Base-by-base conservation (phyloP, 257 asterid genomes). In the Solanum piurae region DNA sequence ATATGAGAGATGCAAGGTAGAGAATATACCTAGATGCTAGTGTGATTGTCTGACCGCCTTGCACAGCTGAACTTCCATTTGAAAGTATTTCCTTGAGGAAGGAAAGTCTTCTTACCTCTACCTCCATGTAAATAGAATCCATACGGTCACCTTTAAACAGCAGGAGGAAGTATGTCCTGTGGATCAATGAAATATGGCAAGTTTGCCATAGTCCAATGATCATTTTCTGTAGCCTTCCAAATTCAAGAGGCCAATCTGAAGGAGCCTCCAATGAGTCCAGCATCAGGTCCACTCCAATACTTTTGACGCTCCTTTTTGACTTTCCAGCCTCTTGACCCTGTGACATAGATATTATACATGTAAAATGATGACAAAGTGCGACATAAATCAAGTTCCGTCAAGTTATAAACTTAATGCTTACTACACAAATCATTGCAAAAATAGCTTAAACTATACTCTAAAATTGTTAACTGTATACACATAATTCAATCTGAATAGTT, bases 51-150 rank as follows among this genome's bases (percentile, higher is more conserved):
- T 88, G 92, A 60, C 92, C 93, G 77, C 92, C 88, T 86, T 91
- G 92, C 33, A 88, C 82, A 8, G 88, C 90, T 14, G 91, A 85
- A 86, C 55, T 83, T 77, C 94, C 94, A 49, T 87, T 90, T 36
- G 91, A 86, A 75, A 92, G 90, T 85, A 92, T 76, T 87, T 90
- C 93, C 86, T 72, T 87, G 77, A 92, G 92, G 88, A 89, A 92
- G 86, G 91, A 83, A 71, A 92, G 93, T 66, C 94, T 86, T 83
- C 94, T 87, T 46, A 89, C 88, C 87, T 92, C 94, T 73, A 92
- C 93, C 89, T 92, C 94, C 91, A 92, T 90, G 89, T 92, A 92
- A 86, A 92, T 90, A 62, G 94, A 92, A 87, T 92, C 94, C 84
- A 83, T 90, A 0, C 87, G 90, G 72, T 92, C 94, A 25, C 94